Evolutionary conservation across 2,329 filamentous ascomycete species (phyloP), one percentile per base, ranked within the genome.

Genomic region (Tolypocladium endophyticum): DNA sequence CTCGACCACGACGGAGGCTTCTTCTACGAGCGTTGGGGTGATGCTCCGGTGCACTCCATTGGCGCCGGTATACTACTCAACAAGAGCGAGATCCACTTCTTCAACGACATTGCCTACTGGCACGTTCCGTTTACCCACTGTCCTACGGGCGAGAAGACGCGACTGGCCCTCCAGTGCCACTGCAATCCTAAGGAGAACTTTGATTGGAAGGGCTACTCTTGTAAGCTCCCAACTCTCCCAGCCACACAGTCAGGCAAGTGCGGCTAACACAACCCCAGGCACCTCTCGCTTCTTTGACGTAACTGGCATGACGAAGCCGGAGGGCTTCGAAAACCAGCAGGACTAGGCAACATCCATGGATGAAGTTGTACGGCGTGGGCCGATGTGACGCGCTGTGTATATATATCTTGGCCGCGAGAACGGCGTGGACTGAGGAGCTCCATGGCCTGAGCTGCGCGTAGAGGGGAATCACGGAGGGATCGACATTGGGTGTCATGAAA

Each of bases 161-260:
- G 92, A 64, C 74, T 92, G 59, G 88, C 96, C 65, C 85, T 93
- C 66, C 92, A 90, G 72, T 99, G 94, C 75, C 88, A 92, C 75
- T 99, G 94, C 78, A 92, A 99, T 71, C 93, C 94, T 9, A 87
- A 88, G 70, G 90, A 97, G 61, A 99, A 99, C 79, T 99, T 99
- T 80, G 94, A 99, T 76, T 99, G 95, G 95, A 97, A 96, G 76
- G 89, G 90, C 58, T 97, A 97, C 74, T 96, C 91, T 73, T 97
- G 92, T 95, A 84, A 80, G 90, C 33, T n/a, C 4, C 33, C 14
- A 12, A 5, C 5, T 16, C 25, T 23, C 28, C 11, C 12, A 8
- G 9, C 36, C 30, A 36, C 6, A 9, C n/a, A 2, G 50, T 6
- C 9, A 23, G 30, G 11, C 4, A 54, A 14, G 1, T 11, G 18